Conservation (phyloP, 305 asterid species). For the Solanum hybrid region DNA sequence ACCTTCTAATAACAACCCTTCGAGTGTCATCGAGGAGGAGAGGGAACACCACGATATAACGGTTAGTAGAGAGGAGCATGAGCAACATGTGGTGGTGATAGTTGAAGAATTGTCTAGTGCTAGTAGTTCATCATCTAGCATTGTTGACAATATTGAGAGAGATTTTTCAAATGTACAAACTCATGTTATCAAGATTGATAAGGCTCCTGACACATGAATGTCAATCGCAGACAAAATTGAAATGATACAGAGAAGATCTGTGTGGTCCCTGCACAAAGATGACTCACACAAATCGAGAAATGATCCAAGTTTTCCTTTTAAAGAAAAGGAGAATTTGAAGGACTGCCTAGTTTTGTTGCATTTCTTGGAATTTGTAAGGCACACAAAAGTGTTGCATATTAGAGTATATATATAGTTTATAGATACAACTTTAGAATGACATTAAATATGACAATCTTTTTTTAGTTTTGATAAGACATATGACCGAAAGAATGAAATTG, state of each 20-base stretch:
- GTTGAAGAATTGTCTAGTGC: conserved; percentile 19
- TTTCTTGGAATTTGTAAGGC: neutral
- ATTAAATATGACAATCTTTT: neutral
- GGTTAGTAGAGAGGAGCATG: conserved; percentile 5
- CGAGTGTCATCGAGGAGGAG: neutral
- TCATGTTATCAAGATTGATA: conserved; percentile 4
- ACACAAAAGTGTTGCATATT: neutral
- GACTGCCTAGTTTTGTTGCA: neutral
- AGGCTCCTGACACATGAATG: neutral
- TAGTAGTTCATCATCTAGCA: neutral
- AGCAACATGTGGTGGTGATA: neutral
- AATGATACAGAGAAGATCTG: conserved; percentile 33
- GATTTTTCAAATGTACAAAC: conserved; percentile 1
- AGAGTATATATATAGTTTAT: neutral
- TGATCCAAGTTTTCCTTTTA: neutral
- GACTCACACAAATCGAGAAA: neutral
- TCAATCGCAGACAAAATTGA: conserved; percentile 29
- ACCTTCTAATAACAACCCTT: neutral
- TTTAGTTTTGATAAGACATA: neutral
- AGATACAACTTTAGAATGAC: neutral
- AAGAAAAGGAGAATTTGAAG: neutral
- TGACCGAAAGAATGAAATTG: neutral
- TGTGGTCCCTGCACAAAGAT: neutral
- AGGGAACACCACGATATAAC: neutral
- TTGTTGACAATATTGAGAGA: neutral